Evolutionary conservation across 768 basidiomycete species (phyloP).

Genomic region (Lentinula guzmanii): DNA sequence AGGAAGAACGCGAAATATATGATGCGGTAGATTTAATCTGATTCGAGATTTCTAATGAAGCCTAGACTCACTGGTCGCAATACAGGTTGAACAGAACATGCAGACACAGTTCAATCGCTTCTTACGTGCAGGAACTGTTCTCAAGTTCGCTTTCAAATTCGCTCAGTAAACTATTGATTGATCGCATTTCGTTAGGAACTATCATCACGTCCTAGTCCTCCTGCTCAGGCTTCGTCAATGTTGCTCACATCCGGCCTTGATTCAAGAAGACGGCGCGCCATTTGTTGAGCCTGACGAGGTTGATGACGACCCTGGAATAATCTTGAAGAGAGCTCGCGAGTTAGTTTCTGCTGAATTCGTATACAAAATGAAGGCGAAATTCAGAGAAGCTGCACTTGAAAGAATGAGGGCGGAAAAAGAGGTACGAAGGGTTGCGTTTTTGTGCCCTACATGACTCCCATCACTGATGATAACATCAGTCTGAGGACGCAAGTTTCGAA

Average conservation of each 20-base stretch:
- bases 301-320: conserved; percentile 29
- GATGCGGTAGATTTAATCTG: conserved; percentile 29
- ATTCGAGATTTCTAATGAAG: neutral
- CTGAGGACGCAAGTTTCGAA: conserved; percentile 38
- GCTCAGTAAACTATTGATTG: neutral
- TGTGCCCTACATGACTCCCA: neutral
- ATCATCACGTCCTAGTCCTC: conserved; percentile 46
- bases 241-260: conserved; percentile 62
- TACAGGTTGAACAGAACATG: conserved; percentile 44
- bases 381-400: conserved; percentile 32
- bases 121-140: conserved; percentile 55
- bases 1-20: conserved; percentile 64
- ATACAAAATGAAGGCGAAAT: conserved; percentile 37
- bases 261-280: conserved; percentile 48
- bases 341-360: conserved; percentile 46
- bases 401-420: conserved; percentile 50
- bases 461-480: conserved; percentile 23
- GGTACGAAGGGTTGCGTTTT: conserved; percentile 21
- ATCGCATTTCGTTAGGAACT: conserved; percentile 33
- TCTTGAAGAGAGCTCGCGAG: conserved; percentile 39
- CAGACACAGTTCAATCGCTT: conserved; percentile 63
- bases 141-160: conserved; percentile 37
- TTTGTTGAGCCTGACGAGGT: conserved; percentile 36
- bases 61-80: neutral
- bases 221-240: conserved; percentile 57